Conservation (phyloP, 441 rosid genomes). For the Mallotus japonicus region DNA sequence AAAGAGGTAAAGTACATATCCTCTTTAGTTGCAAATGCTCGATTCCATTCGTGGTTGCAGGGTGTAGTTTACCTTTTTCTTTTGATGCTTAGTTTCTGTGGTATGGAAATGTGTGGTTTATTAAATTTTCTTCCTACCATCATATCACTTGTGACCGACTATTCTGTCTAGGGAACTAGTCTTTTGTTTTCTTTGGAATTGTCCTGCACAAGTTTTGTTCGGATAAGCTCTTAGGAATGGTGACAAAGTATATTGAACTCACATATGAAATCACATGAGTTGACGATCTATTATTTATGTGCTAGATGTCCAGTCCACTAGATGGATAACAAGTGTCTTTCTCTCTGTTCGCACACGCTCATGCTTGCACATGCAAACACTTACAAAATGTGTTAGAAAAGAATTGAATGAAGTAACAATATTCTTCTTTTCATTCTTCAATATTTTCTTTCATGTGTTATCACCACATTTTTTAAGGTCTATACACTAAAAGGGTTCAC, state of each 20-base stretch:
- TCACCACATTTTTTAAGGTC: too few relatives aligned
- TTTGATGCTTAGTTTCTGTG: constrained; percentile 2
- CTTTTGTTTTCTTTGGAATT: neutral
- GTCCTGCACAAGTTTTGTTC: neutral
- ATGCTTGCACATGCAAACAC: neutral
- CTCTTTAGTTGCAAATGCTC: neutral
- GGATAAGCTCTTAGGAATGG: neutral
- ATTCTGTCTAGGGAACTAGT: neutral
- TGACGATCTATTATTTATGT: neutral
- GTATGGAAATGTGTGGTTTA: neutral
- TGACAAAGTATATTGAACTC: neutral
- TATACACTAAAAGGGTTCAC: too few relatives aligned
- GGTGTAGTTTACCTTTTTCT: constrained; percentile 1
- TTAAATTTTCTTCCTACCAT: neutral
- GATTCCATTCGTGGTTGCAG: constrained; percentile 8
- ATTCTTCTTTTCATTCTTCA: neutral
- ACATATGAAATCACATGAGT: neutral
- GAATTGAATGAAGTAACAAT: too few relatives aligned
- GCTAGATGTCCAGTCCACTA: neutral
- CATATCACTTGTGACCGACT: neutral
- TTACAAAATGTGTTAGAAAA: neutral
- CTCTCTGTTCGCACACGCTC: neutral
- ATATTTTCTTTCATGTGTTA: too few relatives aligned
- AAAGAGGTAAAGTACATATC: constrained; percentile 62
- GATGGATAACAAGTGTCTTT: neutral